Evolutionary conservation across 208 protist genomes (phyloP).

Genomic region (Trypanosoma conorhini): DNA sequence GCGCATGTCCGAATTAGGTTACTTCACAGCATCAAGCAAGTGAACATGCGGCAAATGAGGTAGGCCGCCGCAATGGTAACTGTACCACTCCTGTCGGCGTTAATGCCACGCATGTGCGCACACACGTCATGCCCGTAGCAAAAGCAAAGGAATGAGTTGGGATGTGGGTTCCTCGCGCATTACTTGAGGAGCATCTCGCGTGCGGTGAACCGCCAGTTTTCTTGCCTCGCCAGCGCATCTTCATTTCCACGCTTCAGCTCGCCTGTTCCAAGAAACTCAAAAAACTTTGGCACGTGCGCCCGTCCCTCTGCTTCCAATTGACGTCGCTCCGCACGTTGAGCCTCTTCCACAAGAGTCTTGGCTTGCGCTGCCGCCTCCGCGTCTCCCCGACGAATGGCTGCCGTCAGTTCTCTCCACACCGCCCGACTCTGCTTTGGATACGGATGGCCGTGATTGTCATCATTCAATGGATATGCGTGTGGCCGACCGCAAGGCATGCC

Average conservation of each 20-base stretch:
- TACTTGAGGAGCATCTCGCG: slow-evolving; percentile 10
- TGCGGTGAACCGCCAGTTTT: slow-evolving; percentile 22
- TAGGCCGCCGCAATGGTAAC: not conserved
- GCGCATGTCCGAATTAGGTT: too few species aligned
- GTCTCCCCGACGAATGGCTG: slow-evolving; percentile 23
- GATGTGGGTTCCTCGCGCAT: not conserved
- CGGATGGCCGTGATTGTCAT: not conserved
- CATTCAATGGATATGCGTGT: slow-evolving; percentile 1
- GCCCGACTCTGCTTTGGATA: slow-evolving; percentile 18
- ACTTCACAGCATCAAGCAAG: too few species aligned
- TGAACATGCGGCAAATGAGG: too few species aligned
- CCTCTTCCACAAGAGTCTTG: slow-evolving; percentile 26
- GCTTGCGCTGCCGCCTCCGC: slow-evolving; percentile 16
- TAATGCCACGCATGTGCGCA: too few species aligned
- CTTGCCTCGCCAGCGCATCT: not conserved
- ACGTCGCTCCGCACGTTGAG: slow-evolving; percentile 18
- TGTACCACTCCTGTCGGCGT: not conserved
- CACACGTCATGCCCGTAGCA: not conserved
- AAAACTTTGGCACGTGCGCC: slow-evolving; percentile 14
- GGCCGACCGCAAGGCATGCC: slow-evolving; percentile 7
- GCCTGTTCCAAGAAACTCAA: slow-evolving; percentile 19
- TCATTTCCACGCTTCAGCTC: slow-evolving; percentile 6
- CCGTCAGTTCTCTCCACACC: slow-evolving; percentile 23
- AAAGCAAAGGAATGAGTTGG: not conserved
- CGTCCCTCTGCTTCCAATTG: slow-evolving; percentile 5